Evolutionary conservation across 169 alveolate species (phyloP).

Genomic region (Plasmodium chabaudi): DNA sequence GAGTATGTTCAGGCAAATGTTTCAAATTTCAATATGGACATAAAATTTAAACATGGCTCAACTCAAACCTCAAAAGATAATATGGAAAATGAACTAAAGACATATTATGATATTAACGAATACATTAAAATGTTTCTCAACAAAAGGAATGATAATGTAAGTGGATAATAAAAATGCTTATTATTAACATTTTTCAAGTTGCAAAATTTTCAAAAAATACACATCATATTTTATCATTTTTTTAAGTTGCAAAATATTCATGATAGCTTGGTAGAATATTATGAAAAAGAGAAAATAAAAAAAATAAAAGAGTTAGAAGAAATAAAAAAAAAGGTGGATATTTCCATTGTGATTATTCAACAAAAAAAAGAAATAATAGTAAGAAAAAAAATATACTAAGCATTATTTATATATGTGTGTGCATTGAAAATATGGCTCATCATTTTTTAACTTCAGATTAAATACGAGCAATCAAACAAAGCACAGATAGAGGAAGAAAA

Average conservation of each 20-base stretch:
- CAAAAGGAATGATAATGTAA: conserved; percentile 57
- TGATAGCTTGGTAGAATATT: conserved; percentile 49
- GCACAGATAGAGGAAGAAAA: conserved; percentile 35
- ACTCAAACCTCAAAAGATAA: conserved; percentile 23
- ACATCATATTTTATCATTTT: not conserved
- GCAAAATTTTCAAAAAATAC: no score
- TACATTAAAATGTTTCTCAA: conserved; percentile 42
- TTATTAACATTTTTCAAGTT: no score
- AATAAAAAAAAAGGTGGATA: conserved; percentile 24
- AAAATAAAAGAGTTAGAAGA: conserved; percentile 25
- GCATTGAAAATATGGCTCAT: not conserved
- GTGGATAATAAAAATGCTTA: not conserved
- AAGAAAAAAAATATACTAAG: not conserved
- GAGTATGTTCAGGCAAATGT: conserved; percentile 58
- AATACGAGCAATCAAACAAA: conserved; percentile 48
- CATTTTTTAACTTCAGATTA: not conserved
- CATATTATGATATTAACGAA: conserved; percentile 43
- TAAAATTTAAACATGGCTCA: conserved; percentile 13
- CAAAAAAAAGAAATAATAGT: conserved; percentile 25
- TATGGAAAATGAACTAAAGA: conserved; percentile 34
- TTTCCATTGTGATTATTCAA: conserved; percentile 13
- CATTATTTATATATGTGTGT: not conserved
- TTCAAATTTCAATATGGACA: conserved; percentile 30
- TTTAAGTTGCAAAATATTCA: conserved; percentile 57
- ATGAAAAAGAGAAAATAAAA: conserved; percentile 30